Evolutionary conservation across 192 early-diverging fungal species (phyloP).

Genomic region (Pilaira anomala): DNA sequence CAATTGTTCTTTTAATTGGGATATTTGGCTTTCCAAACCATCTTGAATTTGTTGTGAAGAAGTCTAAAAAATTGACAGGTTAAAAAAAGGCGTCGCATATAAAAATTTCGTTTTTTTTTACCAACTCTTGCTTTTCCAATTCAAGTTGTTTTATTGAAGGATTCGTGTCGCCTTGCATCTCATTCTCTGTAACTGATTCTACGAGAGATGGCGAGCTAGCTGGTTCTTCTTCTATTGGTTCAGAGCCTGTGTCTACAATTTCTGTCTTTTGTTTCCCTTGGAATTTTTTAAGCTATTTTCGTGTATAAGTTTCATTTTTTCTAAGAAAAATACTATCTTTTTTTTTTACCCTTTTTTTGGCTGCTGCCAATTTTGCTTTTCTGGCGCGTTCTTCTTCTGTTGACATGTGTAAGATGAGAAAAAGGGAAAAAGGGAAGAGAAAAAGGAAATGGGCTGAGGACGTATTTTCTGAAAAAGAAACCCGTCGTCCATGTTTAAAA

Average conservation of each 20-base stretch:
- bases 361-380: constrained; percentile 29
- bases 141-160: neutral
- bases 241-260: neutral
- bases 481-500: too few relatives aligned
- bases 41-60: too few relatives aligned
- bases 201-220: neutral
- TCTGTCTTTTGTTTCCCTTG: constrained; percentile 13
- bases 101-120: neutral
- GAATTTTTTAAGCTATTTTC: constrained; percentile 23
- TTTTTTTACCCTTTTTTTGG: constrained; percentile 24
- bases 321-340: too few relatives aligned
- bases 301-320: too few relatives aligned
- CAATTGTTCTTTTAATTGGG: neutral
- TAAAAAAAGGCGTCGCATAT: too few relatives aligned
- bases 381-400: constrained; percentile 22
- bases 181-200: neutral
- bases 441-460: too few relatives aligned
- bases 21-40: too few relatives aligned
- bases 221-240: neutral
- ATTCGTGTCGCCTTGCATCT: neutral
- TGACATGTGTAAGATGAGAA: constrained; percentile 1
- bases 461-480: too few relatives aligned
- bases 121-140: neutral
- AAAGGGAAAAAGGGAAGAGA: too few relatives aligned
- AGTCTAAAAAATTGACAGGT: too few relatives aligned